Evolutionary conservation across 2,329 filamentous ascomycete species (phyloP).

Genomic region (Chaetomiaceae sp.): DNA sequence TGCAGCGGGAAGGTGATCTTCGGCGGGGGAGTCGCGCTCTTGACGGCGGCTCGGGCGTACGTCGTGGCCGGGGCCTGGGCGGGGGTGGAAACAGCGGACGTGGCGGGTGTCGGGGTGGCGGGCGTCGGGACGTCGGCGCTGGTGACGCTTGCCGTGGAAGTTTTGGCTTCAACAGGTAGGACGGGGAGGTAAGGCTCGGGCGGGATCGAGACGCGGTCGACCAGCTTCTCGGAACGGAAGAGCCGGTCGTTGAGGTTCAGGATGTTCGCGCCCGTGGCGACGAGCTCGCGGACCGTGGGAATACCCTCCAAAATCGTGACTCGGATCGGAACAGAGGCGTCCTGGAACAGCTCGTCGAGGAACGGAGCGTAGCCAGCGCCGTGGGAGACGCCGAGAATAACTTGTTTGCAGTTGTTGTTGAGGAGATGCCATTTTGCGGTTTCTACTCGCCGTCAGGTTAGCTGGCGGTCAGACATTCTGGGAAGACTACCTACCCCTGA

Average conservation of each 20-base stretch:
- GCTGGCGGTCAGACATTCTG: not conserved
- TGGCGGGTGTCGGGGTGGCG: slow-evolving; percentile 11
- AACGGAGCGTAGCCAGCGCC: slow-evolving; percentile 58
- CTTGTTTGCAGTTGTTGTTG: slow-evolving; percentile 58
- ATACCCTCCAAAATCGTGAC: slow-evolving; percentile 53
- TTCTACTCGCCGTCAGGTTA: slow-evolving; percentile 34
- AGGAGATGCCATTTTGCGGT: slow-evolving; percentile 52
- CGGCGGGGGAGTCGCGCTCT: slow-evolving; percentile 41
- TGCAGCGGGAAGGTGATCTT: slow-evolving; percentile 40
- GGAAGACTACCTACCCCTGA: slow-evolving; percentile 28
- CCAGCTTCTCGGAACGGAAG: slow-evolving; percentile 52
- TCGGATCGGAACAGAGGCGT: slow-evolving; percentile 39
- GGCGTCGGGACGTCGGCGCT: slow-evolving; percentile 11
- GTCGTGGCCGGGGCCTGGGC: slow-evolving; percentile 29
- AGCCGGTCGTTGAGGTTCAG: slow-evolving; percentile 43
- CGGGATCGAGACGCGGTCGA: slow-evolving; percentile 32
- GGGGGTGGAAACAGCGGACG: slow-evolving; percentile 27
- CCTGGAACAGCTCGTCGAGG: slow-evolving; percentile 49
- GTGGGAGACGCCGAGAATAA: slow-evolving; percentile 59
- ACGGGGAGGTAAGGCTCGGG: not conserved
- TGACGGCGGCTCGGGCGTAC: slow-evolving; percentile 27
- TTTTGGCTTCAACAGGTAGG: slow-evolving; percentile 16
- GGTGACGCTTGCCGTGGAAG: slow-evolving; percentile 7
- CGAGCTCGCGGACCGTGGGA: slow-evolving; percentile 48
- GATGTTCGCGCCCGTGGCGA: slow-evolving; percentile 42